phyloP scores from a whole-genome alignment of 2,329 filamentous ascomycete genomes.

The Exutisphaerella laricina region DNA sequence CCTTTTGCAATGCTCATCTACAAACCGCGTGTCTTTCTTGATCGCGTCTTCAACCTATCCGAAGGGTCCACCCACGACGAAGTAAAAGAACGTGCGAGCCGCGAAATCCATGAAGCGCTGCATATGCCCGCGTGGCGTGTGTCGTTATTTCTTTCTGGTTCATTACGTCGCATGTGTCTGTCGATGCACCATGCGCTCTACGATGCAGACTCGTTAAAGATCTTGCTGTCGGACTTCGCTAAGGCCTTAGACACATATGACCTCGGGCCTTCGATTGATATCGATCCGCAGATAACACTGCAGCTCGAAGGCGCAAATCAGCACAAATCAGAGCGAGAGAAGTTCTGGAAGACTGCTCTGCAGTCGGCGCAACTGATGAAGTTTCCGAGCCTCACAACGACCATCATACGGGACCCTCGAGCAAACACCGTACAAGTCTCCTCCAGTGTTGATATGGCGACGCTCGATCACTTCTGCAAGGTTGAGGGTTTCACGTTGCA shows the following conservation, averaged over 20 bases:
- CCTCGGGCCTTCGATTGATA: conserved; percentile 26
- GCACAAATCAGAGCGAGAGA: conserved; percentile 6
- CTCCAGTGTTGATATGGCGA: conserved; percentile 38
- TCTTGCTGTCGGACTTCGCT: conserved; percentile 58
- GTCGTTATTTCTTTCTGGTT: conserved; percentile 38
- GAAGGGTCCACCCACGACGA: conserved; percentile 24
- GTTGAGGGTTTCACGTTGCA: conserved; percentile 65
- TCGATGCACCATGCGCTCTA: conserved; percentile 77
- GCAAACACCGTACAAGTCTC: conserved; percentile 35
- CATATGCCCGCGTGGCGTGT: conserved; percentile 60
- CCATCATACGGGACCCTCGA: conserved; percentile 38
- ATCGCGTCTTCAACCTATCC: conserved; percentile 4
- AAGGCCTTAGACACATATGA: conserved; percentile 33
- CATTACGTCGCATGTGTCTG: conserved; percentile 38
- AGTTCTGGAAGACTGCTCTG: conserved; percentile 58
- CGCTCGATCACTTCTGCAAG: conserved; percentile 54
- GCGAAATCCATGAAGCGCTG: conserved; percentile 41
- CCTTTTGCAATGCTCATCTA: conserved; percentile 74
- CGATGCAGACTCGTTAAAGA: conserved; percentile 68
- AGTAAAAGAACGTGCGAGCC: conserved; percentile 22
- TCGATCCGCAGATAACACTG: conserved; percentile 41
- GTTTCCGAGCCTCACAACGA: conserved; percentile 72
- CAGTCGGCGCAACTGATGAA: conserved; percentile 46
- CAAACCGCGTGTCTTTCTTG: conserved; percentile 17
- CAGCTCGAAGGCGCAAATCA: conserved; percentile 27